phyloP scores from a whole-genome alignment of 805 yeast genomes.

The Yamadazyma endophytica region DNA sequence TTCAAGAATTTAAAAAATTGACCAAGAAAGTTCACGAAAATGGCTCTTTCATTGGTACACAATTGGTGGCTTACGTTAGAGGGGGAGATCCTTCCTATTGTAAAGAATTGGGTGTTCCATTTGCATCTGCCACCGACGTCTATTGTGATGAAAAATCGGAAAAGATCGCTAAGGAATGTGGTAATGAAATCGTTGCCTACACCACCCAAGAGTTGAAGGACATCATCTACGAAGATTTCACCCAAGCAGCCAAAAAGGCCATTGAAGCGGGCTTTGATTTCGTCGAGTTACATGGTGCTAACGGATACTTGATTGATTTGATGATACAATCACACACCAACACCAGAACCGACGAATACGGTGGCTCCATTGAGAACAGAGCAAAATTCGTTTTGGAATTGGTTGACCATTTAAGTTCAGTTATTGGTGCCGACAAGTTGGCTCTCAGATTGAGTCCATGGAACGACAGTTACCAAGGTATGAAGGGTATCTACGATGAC shows the following conservation, averaged over 20 bases:
- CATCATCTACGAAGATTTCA: conserved; percentile 14
- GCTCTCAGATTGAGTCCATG: conserved; percentile 34
- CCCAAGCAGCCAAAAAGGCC: conserved; percentile 24
- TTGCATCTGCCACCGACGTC: conserved; percentile 14
- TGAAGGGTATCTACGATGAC: conserved; percentile 25
- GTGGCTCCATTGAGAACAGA: conserved; percentile 35
- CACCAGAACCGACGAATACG: conserved; percentile 26
- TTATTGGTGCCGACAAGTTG: conserved; percentile 29
- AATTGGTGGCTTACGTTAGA: conserved; percentile 54
- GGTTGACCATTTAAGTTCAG: conserved; percentile 27
- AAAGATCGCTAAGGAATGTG: conserved; percentile 11
- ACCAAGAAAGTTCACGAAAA: conserved; percentile 43
- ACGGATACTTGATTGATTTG: conserved; percentile 35
- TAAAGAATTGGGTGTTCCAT: conserved; percentile 17
- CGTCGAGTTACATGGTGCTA: conserved; percentile 37
- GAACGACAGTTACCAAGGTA: conserved; percentile 28
- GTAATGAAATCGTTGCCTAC: too few species aligned
- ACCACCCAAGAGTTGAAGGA: conserved; percentile 18
- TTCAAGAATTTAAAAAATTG: conserved; percentile 45
- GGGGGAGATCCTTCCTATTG: conserved; percentile 23
- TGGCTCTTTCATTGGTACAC: conserved; percentile 40
- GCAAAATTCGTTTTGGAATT: conserved; percentile 27
- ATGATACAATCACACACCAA: conserved; percentile 28
- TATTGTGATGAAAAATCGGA: conserved; percentile 13
- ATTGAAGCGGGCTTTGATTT: conserved; percentile 34